These are phyloP conservation scores for Stemphylium beticola DNA, from an alignment of 2,329 filamentous ascomycete species.

Conservation along the genomic window DNA sequence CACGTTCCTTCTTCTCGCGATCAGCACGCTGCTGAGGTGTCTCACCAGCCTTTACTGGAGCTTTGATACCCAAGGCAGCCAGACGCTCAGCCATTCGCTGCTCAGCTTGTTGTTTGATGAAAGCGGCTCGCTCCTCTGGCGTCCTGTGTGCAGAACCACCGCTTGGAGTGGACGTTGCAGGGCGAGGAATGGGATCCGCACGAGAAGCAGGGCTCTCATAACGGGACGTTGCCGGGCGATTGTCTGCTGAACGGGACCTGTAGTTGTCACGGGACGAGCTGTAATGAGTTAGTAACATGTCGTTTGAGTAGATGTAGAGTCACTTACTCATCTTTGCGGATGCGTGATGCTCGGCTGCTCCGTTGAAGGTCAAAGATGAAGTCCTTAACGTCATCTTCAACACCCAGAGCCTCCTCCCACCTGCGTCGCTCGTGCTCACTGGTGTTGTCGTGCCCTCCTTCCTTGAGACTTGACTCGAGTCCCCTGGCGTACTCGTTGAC, in stretches of 20 bases:
- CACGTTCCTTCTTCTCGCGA: constrained; percentile 84
- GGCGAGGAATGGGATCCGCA: constrained; percentile 60
- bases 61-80: constrained; percentile 89
- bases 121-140: constrained; percentile 90
- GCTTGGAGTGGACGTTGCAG: constrained; percentile 59
- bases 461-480: constrained; percentile 86
- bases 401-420: constrained; percentile 95
- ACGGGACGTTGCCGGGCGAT: constrained; percentile 45
- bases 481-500: constrained; percentile 85
- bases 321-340: constrained; percentile 67
- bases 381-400: constrained; percentile 95
- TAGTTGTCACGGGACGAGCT: constrained; percentile 42
- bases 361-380: constrained; percentile 97
- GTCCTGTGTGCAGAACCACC: constrained; percentile 82
- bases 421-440: constrained; percentile 89
- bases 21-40: constrained; percentile 83
- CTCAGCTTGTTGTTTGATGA: constrained; percentile 96
- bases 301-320: not conserved
- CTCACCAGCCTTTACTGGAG: constrained; percentile 79
- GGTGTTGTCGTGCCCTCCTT: constrained; percentile 74
- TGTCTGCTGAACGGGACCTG: constrained; percentile 48
- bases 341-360: constrained; percentile 76
- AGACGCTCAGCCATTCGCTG: constrained; percentile 96
- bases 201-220: constrained; percentile 59
- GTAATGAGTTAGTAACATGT: constrained; percentile 15